phyloP scores from a whole-genome alignment of 192 early-diverging fungal genomes.

The Lobosporangium transversale region DNA sequence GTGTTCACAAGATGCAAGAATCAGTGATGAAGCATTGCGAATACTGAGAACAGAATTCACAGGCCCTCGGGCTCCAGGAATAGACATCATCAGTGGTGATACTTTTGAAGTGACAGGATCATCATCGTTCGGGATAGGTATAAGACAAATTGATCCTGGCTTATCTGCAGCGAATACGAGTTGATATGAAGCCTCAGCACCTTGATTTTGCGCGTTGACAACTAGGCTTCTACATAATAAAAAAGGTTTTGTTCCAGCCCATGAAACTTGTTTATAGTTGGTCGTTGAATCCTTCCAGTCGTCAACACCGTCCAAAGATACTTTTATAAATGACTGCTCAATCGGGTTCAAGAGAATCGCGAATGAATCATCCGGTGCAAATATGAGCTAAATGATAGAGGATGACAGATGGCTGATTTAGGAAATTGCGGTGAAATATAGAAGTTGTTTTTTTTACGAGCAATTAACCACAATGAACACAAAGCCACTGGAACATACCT shows the following conservation, averaged over 20 bases:
- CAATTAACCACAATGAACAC: neutral
- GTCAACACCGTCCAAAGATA: constrained; percentile 1
- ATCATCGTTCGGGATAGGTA: constrained; percentile 5
- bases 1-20: constrained; percentile 5
- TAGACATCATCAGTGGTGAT: neutral
- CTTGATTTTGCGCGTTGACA: neutral
- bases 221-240: neutral
- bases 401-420: neutral
- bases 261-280: neutral
- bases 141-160: constrained; percentile 13
- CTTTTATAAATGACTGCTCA: constrained; percentile 1
- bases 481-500: constrained; percentile 3
- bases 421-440: neutral
- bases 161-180: constrained; percentile 8
- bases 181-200: neutral
- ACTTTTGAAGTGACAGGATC: neutral
- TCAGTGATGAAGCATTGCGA: constrained; percentile 3
- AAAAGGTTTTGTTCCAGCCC: neutral
- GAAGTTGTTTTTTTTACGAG: neutral
- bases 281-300: neutral
- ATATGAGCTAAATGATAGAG: constrained; percentile 5
- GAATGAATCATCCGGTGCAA: constrained; percentile 25
- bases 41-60: constrained; percentile 4
- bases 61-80: neutral
- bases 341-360: constrained; percentile 10